phyloP scores from a whole-genome alignment of 176 grass and related monocot genomes.

The Cymbopogon citratus region DNA sequence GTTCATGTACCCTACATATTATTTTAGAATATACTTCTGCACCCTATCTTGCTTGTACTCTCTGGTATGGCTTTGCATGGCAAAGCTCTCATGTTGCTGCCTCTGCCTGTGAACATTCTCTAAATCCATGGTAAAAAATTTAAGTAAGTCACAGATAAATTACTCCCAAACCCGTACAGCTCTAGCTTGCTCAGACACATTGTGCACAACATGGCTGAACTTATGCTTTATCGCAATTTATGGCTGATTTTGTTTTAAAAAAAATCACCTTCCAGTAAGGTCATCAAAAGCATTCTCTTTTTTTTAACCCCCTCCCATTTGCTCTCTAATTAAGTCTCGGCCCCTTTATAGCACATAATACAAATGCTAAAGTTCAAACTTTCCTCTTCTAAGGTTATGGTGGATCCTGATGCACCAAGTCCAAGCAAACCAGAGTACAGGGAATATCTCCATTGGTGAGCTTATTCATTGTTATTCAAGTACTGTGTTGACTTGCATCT shows the following conservation, averaged over 20 bases:
- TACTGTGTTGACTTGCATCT: background rate
- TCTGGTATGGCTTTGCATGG: conserved; percentile 1
- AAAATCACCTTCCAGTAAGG: background rate
- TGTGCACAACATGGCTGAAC: conserved; percentile 1
- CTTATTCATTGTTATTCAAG: conserved; percentile 28
- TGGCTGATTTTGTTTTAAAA: background rate
- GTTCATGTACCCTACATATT: conserved; percentile 15
- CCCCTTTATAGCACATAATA: conserved; percentile 15
- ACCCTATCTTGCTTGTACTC: conserved; percentile 18
- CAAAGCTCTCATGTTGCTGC: background rate
- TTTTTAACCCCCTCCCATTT: background rate
- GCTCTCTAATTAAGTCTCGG: background rate
- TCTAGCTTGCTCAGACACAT: background rate
- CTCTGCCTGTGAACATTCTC: conserved; percentile 17
- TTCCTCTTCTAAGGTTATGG: conserved; percentile 71
- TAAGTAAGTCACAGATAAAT: conserved; percentile 14
- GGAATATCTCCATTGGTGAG: conserved; percentile 95
- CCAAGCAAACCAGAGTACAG: conserved; percentile 95
- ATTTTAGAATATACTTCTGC: conserved; percentile 36
- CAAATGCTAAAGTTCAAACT: conserved; percentile 29
- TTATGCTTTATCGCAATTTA: background rate
- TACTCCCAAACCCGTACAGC: background rate
- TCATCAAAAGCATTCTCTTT: background rate
- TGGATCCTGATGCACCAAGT: conserved; percentile 97
- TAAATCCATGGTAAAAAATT: background rate